Evolutionary conservation across 352 stramenopile genomes (phyloP).

Genomic region (Pythium periplocum): DNA sequence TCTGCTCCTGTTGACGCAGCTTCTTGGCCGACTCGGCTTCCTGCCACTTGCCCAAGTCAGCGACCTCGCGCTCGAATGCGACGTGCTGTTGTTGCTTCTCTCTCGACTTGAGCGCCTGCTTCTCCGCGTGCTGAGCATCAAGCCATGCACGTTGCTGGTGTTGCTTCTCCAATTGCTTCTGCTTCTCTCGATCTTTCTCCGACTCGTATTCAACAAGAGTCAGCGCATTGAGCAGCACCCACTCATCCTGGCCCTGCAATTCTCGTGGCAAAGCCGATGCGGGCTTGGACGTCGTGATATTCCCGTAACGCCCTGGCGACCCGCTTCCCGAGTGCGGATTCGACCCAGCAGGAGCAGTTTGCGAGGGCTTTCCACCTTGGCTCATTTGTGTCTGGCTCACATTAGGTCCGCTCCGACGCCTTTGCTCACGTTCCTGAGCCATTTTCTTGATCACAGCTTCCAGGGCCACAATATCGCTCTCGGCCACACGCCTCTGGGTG

Average conservation of each 20-base stretch:
- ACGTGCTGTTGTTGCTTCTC: slow-evolving; percentile 31
- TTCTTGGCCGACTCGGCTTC: slow-evolving; percentile 43
- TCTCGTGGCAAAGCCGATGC: slow-evolving; percentile 8
- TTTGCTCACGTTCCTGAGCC: slow-evolving; percentile 38
- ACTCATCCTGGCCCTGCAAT: slow-evolving; percentile 54
- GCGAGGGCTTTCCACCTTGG: neutral
- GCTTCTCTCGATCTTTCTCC: slow-evolving; percentile 39
- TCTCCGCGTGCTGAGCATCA: slow-evolving; percentile 50
- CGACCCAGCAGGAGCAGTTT: slow-evolving; percentile 4
- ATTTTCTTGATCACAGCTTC: slow-evolving; percentile 64
- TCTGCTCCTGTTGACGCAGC: slow-evolving; percentile 36
- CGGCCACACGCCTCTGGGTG: slow-evolving; percentile 39
- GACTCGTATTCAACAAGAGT: slow-evolving; percentile 70
- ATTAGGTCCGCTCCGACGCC: slow-evolving; percentile 3
- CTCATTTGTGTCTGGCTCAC: too few species aligned
- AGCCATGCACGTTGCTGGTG: slow-evolving; percentile 56
- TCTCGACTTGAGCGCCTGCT: slow-evolving; percentile 20
- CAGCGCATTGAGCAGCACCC: slow-evolving; percentile 68
- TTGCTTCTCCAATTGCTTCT: slow-evolving; percentile 42
- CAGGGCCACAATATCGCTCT: slow-evolving; percentile 56
- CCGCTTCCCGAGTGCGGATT: too few species aligned
- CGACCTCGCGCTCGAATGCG: slow-evolving; percentile 36
- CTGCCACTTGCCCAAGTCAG: slow-evolving; percentile 45
- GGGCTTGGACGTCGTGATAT: too few species aligned
- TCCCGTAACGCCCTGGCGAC: too few species aligned